phyloP scores from a whole-genome alignment of 768 basidiomycete genomes.

The Cystofilobasidium bisporidii region DNA sequence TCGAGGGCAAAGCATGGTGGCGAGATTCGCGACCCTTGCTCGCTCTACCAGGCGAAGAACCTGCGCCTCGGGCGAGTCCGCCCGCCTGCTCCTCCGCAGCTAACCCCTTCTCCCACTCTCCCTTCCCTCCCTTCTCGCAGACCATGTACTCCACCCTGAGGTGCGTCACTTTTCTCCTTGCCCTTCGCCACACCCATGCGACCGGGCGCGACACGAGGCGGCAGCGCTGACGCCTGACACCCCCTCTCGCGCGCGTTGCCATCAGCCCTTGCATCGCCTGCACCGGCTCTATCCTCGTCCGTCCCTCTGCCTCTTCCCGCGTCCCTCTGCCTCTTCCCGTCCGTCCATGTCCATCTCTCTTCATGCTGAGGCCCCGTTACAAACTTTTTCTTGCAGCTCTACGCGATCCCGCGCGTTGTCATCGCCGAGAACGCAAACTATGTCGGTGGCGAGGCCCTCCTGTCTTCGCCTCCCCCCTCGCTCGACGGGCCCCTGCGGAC shows the following conservation, averaged over 20 bases:
- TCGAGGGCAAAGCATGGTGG: too few relatives aligned
- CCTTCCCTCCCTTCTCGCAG: neutral
- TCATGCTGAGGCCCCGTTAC: too few relatives aligned
- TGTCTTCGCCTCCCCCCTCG: conserved; percentile 10
- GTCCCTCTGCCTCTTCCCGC: neutral
- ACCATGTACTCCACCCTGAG: conserved; percentile 16
- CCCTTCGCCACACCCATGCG: too few relatives aligned
- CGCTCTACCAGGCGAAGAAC: too few relatives aligned
- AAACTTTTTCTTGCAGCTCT: neutral
- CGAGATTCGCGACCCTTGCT: too few relatives aligned
- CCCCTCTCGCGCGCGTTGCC: neutral
- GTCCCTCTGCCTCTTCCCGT: neutral
- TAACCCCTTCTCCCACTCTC: neutral
- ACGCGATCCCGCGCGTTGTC: conserved; percentile 11
- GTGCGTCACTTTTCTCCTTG: neutral
- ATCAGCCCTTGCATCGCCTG: conserved; percentile 16
- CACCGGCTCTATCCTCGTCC: conserved; percentile 2
- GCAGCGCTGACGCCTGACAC: neutral
- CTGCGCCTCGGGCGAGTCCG: too few relatives aligned
- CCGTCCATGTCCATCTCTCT: too few relatives aligned
- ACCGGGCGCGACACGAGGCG: too few relatives aligned
- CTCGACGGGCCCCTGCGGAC: conserved; percentile 5
- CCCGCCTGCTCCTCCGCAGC: neutral
- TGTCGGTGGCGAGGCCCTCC: conserved; percentile 21
- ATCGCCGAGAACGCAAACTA: conserved; percentile 28